A percentile compares a stretch with the other conserved stretches of the same genome.
phyloP scores from a whole-genome alignment of 208 protist species.

The Angomonas desouzai region DNA sequence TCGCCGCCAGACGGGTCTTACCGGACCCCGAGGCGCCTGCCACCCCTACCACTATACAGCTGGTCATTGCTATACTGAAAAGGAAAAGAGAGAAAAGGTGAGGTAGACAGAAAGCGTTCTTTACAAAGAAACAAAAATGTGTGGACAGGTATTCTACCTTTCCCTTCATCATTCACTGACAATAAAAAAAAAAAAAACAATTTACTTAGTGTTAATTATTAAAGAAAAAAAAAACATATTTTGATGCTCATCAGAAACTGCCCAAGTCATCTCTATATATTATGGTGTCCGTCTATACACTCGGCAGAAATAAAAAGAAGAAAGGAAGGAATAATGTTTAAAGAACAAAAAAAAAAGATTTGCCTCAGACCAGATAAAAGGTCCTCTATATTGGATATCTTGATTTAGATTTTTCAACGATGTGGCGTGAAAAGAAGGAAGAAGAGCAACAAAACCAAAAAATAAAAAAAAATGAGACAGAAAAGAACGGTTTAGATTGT shows the following conservation, averaged over 20 bases:
- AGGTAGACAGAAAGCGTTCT: slow-evolving; percentile 13
- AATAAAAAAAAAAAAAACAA: slow-evolving; percentile 1
- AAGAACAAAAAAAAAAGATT: slow-evolving; percentile 9
- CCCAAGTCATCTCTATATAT: neutral
- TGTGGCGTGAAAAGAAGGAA: neutral
- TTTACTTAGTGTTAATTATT: no score
- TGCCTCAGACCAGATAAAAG: neutral
- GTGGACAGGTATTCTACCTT: neutral
- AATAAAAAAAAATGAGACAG: slow-evolving; percentile 13
- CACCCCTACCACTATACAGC: slow-evolving; percentile 69
- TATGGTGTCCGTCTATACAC: neutral
- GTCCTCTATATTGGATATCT: neutral
- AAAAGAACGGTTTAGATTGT: neutral
- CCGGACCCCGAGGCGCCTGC: slow-evolving; percentile 81
- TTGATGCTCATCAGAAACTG: neutral
- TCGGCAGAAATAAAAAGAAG: slow-evolving; percentile 4
- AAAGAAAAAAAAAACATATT: neutral
- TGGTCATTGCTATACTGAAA: neutral
- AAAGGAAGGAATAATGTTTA: neutral
- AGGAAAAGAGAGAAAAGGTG: neutral
- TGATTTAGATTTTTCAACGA: neutral
- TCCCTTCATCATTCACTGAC: neutral
- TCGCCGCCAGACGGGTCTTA: slow-evolving; percentile 67
- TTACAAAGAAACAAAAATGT: neutral
- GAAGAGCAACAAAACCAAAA: no score